phyloP scores from a whole-genome alignment of 2,329 filamentous ascomycete species.

The Colletotrichum sp. region DNA sequence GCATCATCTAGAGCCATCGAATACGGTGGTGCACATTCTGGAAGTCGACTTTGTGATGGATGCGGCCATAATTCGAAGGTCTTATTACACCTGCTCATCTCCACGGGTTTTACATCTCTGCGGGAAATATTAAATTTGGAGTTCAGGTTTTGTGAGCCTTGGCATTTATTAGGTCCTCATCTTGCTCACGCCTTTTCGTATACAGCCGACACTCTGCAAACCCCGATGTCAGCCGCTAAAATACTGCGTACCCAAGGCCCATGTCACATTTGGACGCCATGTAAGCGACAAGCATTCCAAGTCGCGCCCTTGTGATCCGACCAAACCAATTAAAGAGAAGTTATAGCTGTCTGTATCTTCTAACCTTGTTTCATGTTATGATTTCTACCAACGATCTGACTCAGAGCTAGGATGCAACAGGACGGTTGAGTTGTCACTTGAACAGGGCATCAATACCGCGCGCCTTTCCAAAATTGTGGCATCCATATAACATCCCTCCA shows the following conservation, averaged over 20 bases:
- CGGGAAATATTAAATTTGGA: too few relatives aligned
- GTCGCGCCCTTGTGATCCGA: background rate
- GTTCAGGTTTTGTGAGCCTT: too few relatives aligned
- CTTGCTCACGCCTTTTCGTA: too few relatives aligned
- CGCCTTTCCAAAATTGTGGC: background rate
- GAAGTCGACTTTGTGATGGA: too few relatives aligned
- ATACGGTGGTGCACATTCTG: too few relatives aligned
- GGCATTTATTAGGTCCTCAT: too few relatives aligned
- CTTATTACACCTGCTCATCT: too few relatives aligned
- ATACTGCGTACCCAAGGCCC: background rate
- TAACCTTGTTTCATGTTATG: background rate
- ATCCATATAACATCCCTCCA: background rate
- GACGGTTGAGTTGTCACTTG: background rate
- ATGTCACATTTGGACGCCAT: background rate
- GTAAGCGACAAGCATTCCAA: background rate
- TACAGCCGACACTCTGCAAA: too few relatives aligned
- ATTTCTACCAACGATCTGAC: background rate
- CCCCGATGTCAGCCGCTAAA: background rate
- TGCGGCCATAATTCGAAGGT: too few relatives aligned
- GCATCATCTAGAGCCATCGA: too few relatives aligned
- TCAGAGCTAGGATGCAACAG: background rate
- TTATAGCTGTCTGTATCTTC: background rate
- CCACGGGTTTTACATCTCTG: too few relatives aligned
- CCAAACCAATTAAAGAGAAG: background rate
- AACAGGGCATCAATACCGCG: background rate